These are phyloP conservation scores for Blastobotrys illinoisensis DNA, from an alignment of 1,139 yeast species.

Conservation along the genomic window DNA sequence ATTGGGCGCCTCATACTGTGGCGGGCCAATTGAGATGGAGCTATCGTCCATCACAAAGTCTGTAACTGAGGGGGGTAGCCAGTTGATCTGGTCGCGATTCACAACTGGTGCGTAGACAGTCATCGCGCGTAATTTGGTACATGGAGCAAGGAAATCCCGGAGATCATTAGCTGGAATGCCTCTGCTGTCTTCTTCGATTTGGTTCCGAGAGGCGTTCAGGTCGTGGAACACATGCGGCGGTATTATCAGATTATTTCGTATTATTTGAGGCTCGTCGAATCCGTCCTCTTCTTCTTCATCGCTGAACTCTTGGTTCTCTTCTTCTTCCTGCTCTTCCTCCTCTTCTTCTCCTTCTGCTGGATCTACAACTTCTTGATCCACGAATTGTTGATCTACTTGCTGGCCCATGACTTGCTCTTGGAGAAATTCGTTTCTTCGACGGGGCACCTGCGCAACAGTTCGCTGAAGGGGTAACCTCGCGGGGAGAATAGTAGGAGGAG, in stretches of 20 bases:
- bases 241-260: neutral
- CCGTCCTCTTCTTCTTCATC: neutral
- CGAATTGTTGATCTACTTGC: too few relatives aligned
- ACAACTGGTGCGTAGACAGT: constrained; percentile 3
- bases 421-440: too few relatives aligned
- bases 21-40: neutral
- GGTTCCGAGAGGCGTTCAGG: neutral
- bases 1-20: constrained; percentile 3
- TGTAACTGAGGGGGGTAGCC: constrained; percentile 5
- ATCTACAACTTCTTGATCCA: too few relatives aligned
- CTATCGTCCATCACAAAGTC: constrained; percentile 8
- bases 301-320: neutral
- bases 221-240: neutral
- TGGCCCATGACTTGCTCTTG: too few relatives aligned
- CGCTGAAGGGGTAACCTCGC: too few relatives aligned
- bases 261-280: neutral
- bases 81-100: constrained; percentile 1
- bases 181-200: neutral
- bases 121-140: neutral
- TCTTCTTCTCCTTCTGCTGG: neutral
- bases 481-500: neutral
- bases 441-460: too few relatives aligned
- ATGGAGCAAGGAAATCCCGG: neutral
- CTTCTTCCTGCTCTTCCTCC: neutral
- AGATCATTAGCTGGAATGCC: constrained; percentile 4